Evolutionary conservation across 2,329 filamentous ascomycete species (phyloP).

Genomic region (Dactylella cylindrospora): DNA sequence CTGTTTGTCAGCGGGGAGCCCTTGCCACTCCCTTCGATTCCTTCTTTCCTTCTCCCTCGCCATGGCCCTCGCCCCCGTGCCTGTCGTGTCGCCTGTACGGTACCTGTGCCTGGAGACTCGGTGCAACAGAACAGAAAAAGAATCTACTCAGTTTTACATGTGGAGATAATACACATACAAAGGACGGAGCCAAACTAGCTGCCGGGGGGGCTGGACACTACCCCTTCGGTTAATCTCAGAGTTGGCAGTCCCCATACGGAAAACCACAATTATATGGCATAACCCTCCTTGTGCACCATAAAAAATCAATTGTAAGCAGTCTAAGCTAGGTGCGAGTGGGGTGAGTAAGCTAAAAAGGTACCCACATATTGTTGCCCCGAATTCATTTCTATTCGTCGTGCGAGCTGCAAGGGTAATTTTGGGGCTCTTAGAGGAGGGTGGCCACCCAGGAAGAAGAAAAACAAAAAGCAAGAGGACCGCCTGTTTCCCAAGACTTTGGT

Average conservation of each 20-base stretch:
- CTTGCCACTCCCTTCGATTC: too few species aligned
- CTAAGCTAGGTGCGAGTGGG: conserved; percentile 10
- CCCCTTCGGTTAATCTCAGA: conserved; percentile 33
- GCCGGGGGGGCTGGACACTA: conserved; percentile 19
- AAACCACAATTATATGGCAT: background rate
- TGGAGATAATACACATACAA: too few species aligned
- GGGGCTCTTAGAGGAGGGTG: conserved; percentile 14
- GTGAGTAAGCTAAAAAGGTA: conserved; percentile 33
- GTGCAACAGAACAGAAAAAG: too few species aligned
- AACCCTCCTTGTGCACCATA: background rate
- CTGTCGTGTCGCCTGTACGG: too few species aligned
- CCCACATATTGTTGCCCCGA: background rate
- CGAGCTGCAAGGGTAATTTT: conserved; percentile 27
- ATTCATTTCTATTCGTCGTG: conserved; percentile 20
- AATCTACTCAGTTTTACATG: too few species aligned
- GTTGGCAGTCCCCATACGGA: background rate
- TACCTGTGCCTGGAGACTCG: too few species aligned
- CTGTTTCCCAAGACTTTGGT: too few species aligned
- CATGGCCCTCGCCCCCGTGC: conserved; percentile 19
- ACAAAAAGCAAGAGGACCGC: too few species aligned
- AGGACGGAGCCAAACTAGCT: too few species aligned
- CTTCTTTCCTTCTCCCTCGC: too few species aligned
- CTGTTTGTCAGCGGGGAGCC: too few species aligned
- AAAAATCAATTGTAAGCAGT: conserved; percentile 24
- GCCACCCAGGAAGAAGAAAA: too few species aligned